A percentile compares a stretch with the other conserved stretches of the same genome.
These are phyloP conservation scores for Epichloe gansuensis DNA, from an alignment of 2,329 filamentous ascomycete genomes.

Conservation along the genomic window DNA sequence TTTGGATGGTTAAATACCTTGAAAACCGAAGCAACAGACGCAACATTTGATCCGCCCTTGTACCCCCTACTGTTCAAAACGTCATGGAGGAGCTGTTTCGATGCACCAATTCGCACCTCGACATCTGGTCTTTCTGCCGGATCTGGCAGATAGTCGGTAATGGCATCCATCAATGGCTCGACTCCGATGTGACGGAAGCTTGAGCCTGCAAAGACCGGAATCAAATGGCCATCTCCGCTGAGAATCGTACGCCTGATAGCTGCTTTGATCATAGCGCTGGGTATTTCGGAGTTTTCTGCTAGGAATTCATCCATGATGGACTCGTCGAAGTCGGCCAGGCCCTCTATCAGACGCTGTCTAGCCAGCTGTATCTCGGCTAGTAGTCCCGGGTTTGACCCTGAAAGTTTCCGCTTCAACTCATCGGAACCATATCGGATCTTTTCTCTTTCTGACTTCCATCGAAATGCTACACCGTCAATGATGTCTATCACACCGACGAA, in stretches of 20 bases:
- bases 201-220: constrained; percentile 81
- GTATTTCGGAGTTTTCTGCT: constrained; percentile 62
- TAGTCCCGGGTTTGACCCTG: constrained; percentile 33
- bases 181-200: constrained; percentile 92
- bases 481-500: constrained; percentile 80
- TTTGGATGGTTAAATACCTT: constrained; percentile 86
- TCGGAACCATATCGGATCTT: constrained; percentile 23
- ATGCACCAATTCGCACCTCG: constrained; percentile 57
- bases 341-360: constrained; percentile 65
- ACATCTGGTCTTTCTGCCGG: constrained; percentile 70
- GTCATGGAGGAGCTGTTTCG: constrained; percentile 22
- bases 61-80: constrained; percentile 28
- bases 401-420: constrained; percentile 27
- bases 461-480: constrained; percentile 59
- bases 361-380: constrained; percentile 62
- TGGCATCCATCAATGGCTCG: constrained; percentile 77
- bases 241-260: constrained; percentile 63
- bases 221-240: constrained; percentile 54
- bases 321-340: constrained; percentile 81
- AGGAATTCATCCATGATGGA: constrained; percentile 73
- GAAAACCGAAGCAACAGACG: constrained; percentile 60
- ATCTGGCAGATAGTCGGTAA: constrained; percentile 76
- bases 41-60: constrained; percentile 21
- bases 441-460: constrained; percentile 44
- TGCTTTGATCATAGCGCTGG: constrained; percentile 51